Conservation (phyloP, 140 eudicot species). For the Oenanthe javanica region DNA sequence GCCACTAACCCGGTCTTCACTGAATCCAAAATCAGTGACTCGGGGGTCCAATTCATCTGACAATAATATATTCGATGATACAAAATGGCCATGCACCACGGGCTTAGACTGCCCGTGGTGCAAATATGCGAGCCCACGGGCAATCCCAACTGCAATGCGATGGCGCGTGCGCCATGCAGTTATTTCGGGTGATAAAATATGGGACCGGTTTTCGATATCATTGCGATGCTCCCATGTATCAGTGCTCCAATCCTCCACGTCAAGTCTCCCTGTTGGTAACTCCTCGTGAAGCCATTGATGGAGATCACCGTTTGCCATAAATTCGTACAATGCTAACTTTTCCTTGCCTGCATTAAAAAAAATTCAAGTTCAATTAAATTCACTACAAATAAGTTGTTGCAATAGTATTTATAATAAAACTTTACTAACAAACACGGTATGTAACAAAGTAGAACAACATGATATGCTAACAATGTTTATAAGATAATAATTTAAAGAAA, state of each 20-base stretch:
- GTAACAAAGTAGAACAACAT: too few species aligned
- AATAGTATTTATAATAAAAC: not conserved
- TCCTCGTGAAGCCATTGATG: slow-evolving; percentile 85
- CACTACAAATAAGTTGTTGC: not conserved
- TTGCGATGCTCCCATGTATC: slow-evolving; percentile 77
- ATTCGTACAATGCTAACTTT: slow-evolving; percentile 72
- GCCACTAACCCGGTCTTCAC: slow-evolving; percentile 28
- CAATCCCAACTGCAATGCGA: slow-evolving; percentile 85
- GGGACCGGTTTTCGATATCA: slow-evolving; percentile 19
- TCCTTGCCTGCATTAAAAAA: slow-evolving; percentile 49
- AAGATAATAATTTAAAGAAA: too few species aligned
- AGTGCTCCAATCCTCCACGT: slow-evolving; percentile 88
- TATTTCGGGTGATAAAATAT: slow-evolving; percentile 43
- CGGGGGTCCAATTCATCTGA: slow-evolving; percentile 81
- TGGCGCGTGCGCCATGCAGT: slow-evolving; percentile 90
- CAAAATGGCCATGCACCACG: slow-evolving; percentile 78
- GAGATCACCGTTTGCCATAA: slow-evolving; percentile 90
- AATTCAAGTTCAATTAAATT: not conserved
- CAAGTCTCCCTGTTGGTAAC: slow-evolving; percentile 73
- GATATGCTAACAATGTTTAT: too few species aligned
- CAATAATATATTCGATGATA: slow-evolving; percentile 70
- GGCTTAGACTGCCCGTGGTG: slow-evolving; percentile 90
- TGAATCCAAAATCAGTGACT: slow-evolving; percentile 58
- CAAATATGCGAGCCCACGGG: slow-evolving; percentile 92
- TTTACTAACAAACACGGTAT: too few species aligned